These are phyloP conservation scores for Alopecurus myosuroides DNA, from an alignment of 176 grass and related monocot genomes.

Conservation along the genomic window DNA sequence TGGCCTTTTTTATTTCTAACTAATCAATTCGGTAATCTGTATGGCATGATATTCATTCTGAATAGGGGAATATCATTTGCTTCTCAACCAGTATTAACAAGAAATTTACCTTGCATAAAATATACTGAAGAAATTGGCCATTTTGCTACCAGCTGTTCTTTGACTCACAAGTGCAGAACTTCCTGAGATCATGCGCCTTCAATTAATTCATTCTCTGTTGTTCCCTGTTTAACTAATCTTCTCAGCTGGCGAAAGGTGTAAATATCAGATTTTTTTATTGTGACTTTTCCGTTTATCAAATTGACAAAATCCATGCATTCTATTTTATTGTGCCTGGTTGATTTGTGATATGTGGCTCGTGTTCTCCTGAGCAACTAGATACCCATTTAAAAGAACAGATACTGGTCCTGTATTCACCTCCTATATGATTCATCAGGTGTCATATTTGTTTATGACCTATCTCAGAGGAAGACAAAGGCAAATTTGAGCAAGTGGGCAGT, in stretches of 20 bases:
- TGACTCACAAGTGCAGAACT: neutral
- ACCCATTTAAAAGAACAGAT: neutral
- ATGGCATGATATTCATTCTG: neutral
- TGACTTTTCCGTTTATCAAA: neutral
- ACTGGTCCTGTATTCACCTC: slow-evolving; percentile 24
- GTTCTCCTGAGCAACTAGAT: neutral
- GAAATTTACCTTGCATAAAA: neutral
- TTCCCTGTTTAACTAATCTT: neutral
- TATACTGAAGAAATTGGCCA: neutral
- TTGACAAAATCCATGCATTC: neutral
- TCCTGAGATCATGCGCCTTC: neutral
- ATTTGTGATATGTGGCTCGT: neutral
- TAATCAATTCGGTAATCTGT: neutral
- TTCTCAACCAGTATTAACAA: neutral
- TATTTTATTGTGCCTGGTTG: neutral
- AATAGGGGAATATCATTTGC: neutral
- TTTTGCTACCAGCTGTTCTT: slow-evolving; percentile 11
- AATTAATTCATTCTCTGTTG: neutral
- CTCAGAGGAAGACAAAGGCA: slow-evolving; percentile 90
- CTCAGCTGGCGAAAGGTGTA: neutral
- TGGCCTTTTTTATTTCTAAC: neutral
- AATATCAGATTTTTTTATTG: neutral
- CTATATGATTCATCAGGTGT: slow-evolving; percentile 63
- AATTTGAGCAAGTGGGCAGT: slow-evolving; percentile 88
- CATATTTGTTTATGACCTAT: slow-evolving; percentile 96